Evolutionary conservation across 2,329 filamentous ascomycete genomes (phyloP).

Genomic region (Fusarium albidum): DNA sequence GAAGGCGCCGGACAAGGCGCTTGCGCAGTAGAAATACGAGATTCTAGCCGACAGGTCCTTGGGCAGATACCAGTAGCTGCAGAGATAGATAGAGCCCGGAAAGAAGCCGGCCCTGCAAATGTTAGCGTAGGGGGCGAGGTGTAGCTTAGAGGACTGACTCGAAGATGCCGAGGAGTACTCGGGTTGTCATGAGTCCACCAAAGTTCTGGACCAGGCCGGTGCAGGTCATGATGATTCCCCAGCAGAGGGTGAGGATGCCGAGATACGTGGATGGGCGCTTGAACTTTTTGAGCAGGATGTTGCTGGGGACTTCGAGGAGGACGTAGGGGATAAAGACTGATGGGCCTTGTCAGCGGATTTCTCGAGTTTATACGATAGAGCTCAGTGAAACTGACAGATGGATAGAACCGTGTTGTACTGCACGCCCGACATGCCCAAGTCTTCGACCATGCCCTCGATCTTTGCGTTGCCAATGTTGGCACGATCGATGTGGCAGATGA

Average conservation of each 20-base stretch:
- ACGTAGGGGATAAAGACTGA: slow-evolving; percentile 37
- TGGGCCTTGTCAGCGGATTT: neutral
- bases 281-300: slow-evolving; percentile 39
- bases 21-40: slow-evolving; percentile 81
- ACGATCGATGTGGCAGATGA: slow-evolving; percentile 65
- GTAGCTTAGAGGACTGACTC: slow-evolving; percentile 52
- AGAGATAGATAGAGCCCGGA: slow-evolving; percentile 76
- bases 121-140: neutral
- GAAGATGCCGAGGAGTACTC: slow-evolving; percentile 71
- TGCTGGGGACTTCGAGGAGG: slow-evolving; percentile 38
- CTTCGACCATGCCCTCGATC: slow-evolving; percentile 49
- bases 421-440: slow-evolving; percentile 58
- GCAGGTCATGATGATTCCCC: slow-evolving; percentile 72
- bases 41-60: slow-evolving; percentile 77
- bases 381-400: slow-evolving; percentile 69
- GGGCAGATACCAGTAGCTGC: slow-evolving; percentile 80
- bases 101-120: slow-evolving; percentile 66
- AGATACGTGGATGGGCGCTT: slow-evolving; percentile 38
- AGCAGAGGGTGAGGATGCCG: slow-evolving; percentile 47
- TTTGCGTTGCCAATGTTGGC: slow-evolving; percentile 63
- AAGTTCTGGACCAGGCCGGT: slow-evolving; percentile 69
- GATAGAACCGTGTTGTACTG: slow-evolving; percentile 65
- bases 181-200: slow-evolving; percentile 66
- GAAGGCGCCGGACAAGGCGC: slow-evolving; percentile 77
- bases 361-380: rapidly evolving